Evolutionary conservation across 805 yeast genomes (phyloP).

Genomic region (Jamesozyma piceae): DNA sequence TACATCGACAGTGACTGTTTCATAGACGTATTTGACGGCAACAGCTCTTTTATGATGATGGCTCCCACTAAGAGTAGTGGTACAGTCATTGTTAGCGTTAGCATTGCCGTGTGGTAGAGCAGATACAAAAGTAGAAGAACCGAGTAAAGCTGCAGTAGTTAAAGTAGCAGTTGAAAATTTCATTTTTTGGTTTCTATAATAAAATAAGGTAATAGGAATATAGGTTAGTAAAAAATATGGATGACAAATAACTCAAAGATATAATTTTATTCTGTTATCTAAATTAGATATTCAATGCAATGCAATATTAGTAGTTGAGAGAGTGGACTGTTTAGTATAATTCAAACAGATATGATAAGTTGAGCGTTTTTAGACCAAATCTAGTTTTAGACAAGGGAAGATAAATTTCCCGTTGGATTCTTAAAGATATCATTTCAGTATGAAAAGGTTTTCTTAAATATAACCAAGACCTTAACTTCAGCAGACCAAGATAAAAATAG

Average conservation of each 20-base stretch:
- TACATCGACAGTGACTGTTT: conserved; percentile 45
- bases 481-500: too few relatives aligned
- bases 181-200: conserved; percentile 16
- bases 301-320: background rate
- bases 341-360: background rate
- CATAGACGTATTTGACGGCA: conserved; percentile 44
- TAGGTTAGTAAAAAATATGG: conserved; percentile 1
- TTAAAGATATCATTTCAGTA: too few relatives aligned
- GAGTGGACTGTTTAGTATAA: background rate
- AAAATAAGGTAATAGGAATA: background rate
- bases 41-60: conserved; percentile 46
- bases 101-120: conserved; percentile 35
- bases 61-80: conserved; percentile 25
- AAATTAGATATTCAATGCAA: background rate
- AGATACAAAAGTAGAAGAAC: conserved; percentile 23
- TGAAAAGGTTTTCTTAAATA: too few relatives aligned
- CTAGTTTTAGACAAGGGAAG: too few relatives aligned
- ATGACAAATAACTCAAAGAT: background rate
- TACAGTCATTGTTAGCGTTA: conserved; percentile 16
- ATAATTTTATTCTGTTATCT: background rate
- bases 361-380: too few relatives aligned
- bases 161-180: conserved; percentile 28
- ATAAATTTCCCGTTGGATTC: too few relatives aligned
- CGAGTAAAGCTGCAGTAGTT: conserved; percentile 22
- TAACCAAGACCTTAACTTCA: too few relatives aligned